These are phyloP conservation scores for Alternaria sp. DNA, from an alignment of 2,329 filamentous ascomycete species.

Conservation along the genomic window DNA sequence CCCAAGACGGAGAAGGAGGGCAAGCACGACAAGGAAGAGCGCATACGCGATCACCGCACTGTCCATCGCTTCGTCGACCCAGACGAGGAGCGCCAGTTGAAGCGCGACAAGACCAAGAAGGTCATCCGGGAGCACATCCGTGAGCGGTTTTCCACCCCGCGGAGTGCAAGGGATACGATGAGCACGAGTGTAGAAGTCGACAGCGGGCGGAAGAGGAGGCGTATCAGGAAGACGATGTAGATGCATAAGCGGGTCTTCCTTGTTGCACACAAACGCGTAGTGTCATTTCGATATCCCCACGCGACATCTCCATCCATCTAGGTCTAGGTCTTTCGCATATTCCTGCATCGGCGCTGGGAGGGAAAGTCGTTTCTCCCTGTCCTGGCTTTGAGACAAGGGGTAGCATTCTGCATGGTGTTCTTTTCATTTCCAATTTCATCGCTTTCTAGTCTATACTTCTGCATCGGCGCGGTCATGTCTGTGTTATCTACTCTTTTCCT, in stretches of 20 bases:
- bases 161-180: conserved; percentile 32
- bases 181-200: conserved; percentile 34
- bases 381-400: neutral
- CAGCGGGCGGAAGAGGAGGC: conserved; percentile 29
- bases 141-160: conserved; percentile 37
- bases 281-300: neutral
- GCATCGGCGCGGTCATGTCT: neutral
- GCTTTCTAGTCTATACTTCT: neutral
- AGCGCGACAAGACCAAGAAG: conserved; percentile 38
- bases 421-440: neutral
- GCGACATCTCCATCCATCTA: neutral
- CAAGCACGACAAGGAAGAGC: conserved; percentile 70
- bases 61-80: conserved; percentile 83
- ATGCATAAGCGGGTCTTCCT: neutral
- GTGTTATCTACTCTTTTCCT: neutral
- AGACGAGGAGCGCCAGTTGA: conserved; percentile 62
- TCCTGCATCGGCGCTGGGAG: neutral
- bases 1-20: conserved; percentile 89
- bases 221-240: conserved; percentile 42
- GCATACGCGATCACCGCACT: conserved; percentile 82
- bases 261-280: neutral
- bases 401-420: neutral
- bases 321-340: neutral
- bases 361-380: neutral
- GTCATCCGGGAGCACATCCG: conserved; percentile 29